Conservation (phyloP, 345 rosid genomes). For the Cardamine chenopodiifolia region DNA sequence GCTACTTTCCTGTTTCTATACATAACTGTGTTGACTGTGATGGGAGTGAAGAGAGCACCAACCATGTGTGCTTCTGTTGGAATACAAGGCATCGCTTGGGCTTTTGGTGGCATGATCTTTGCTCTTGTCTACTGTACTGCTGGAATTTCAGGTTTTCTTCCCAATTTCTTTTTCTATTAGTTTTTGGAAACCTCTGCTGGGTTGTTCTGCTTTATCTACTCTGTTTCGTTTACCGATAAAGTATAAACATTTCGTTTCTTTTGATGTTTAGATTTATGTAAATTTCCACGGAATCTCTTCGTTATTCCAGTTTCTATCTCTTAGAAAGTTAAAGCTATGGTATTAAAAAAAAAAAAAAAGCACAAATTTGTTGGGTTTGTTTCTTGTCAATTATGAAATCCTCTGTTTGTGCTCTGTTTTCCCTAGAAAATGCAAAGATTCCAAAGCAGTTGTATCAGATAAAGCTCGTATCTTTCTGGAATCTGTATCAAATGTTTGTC, state of each 20-base stretch:
- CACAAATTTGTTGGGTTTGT: background rate
- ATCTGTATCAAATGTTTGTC: background rate
- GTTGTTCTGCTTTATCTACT: background rate
- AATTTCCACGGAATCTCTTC: background rate
- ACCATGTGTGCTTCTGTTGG: slow-evolving; percentile 50
- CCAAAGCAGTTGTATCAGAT: background rate
- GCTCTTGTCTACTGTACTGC: slow-evolving; percentile 55
- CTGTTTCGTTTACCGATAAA: background rate
- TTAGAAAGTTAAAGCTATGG: background rate
- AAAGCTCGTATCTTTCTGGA: background rate
- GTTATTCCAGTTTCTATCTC: background rate
- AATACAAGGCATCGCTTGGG: slow-evolving; percentile 53
- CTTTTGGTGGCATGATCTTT: slow-evolving; percentile 57
- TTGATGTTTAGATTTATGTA: background rate
- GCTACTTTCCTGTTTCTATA: slow-evolving; percentile 50
- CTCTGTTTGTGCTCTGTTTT: slow-evolving; percentile 19
- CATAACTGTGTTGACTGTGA: slow-evolving; percentile 47
- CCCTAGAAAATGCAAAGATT: background rate
- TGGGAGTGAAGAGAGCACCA: slow-evolving; percentile 46
- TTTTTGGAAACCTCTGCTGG: background rate
- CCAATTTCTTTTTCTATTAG: too few species aligned
- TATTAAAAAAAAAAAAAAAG: too few species aligned
- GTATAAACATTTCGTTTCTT: background rate
- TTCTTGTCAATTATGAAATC: background rate
- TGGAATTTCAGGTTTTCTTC: slow-evolving; percentile 40